A percentile compares a stretch with the other conserved stretches of the same genome.
phyloP scores from a whole-genome alignment of 148 eudicot genomes.

The Euryodendron excelsum region DNA sequence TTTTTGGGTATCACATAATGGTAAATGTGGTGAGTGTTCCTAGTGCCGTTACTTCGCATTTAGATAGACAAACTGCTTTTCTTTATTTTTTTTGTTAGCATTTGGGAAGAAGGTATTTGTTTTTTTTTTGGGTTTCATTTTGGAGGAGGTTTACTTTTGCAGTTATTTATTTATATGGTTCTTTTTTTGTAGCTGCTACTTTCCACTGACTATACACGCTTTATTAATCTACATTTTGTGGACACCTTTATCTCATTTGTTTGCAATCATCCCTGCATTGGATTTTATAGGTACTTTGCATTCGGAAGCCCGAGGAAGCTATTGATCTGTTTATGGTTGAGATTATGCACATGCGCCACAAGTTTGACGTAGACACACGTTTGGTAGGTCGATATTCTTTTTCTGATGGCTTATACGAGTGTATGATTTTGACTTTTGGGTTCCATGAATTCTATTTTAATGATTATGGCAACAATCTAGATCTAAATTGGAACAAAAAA shows the following conservation, averaged over 20 bases:
- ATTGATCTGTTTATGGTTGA: constrained; percentile 98
- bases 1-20: too few relatives aligned
- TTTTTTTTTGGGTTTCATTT: too few relatives aligned
- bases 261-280: neutral
- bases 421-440: neutral
- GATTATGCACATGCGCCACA: constrained; percentile 99
- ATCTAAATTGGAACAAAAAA: neutral
- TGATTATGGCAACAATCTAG: neutral
- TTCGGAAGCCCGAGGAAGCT: constrained; percentile 89
- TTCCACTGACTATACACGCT: neutral
- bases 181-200: neutral
- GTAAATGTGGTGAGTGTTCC: too few relatives aligned
- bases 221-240: neutral
- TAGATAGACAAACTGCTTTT: too few relatives aligned
- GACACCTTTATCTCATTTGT: neutral
- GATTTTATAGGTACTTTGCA: constrained; percentile 71
- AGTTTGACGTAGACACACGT: constrained; percentile 93
- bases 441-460: neutral
- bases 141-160: neutral
- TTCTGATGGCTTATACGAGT: neutral
- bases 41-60: too few relatives aligned
- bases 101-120: too few relatives aligned
- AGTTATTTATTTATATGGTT: neutral
- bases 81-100: too few relatives aligned
- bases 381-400: constrained; percentile 48